Conservation (phyloP, 805 yeast genomes). For the Metschnikowia continentalis region DNA sequence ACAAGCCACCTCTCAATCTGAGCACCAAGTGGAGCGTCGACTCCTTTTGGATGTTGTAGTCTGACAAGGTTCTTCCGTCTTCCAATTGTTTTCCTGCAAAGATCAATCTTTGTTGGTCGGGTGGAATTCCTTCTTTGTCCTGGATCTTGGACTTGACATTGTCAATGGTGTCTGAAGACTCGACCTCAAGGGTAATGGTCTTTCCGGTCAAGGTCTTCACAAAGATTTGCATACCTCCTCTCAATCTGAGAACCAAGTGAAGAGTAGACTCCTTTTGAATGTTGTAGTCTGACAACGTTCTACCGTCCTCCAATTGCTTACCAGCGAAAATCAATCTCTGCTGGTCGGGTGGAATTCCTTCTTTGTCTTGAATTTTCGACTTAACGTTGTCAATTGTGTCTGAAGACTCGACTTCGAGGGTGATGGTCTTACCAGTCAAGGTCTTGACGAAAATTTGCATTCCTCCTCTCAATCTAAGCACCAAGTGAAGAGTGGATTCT, state of each 20-base stretch:
- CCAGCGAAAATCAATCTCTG: conserved; percentile 61
- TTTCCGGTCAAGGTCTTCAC: too few relatives aligned
- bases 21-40: conserved; percentile 93
- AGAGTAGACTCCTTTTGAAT: conserved; percentile 96
- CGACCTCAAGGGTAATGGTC: too few relatives aligned
- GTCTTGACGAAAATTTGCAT: conserved; percentile 55
- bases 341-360: too few relatives aligned
- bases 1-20: conserved; percentile 94
- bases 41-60: conserved; percentile 98
- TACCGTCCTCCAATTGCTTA: conserved; percentile 94
- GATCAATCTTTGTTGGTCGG: too few relatives aligned
- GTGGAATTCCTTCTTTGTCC: too few relatives aligned
- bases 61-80: conserved; percentile 93
- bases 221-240: conserved; percentile 70
- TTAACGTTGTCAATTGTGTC: too few relatives aligned
- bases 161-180: too few relatives aligned
- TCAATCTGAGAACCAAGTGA: conserved; percentile 93
- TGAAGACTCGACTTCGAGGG: too few relatives aligned
- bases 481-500: conserved; percentile 95
- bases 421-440: conserved; percentile 28
- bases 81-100: conserved; percentile 97
- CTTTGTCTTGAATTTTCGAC: too few relatives aligned
- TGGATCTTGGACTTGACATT: too few relatives aligned
- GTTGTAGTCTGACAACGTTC: conserved; percentile 96
- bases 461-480: conserved; percentile 45